These are phyloP conservation scores for Pisolithus thermaeus DNA, from an alignment of 1,284 basidiomycete species.

Conservation along the genomic window DNA sequence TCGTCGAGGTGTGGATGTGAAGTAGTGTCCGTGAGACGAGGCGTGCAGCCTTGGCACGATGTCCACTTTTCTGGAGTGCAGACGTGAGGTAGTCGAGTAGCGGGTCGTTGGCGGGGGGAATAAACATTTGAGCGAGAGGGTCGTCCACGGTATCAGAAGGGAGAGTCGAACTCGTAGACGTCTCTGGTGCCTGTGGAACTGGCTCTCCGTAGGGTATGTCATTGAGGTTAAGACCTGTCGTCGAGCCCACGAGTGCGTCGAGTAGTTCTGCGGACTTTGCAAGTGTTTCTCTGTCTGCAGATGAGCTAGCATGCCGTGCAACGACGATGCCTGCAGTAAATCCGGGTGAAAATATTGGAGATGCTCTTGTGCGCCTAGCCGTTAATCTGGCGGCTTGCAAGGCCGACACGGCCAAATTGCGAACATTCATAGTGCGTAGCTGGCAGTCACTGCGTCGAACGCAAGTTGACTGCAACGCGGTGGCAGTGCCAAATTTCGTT, in stretches of 20 bases:
- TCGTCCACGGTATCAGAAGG: not conserved
- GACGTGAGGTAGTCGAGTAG: constrained; percentile 70
- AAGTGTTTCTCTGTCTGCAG: constrained; percentile 3
- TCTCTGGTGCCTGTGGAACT: not conserved
- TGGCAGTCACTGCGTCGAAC: not conserved
- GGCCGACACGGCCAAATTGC: not conserved
- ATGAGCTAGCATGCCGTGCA: constrained; percentile 2
- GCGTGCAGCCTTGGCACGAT: constrained; percentile 59
- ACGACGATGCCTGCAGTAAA: not conserved
- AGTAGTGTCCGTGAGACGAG: constrained; percentile 58
- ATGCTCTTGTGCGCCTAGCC: not conserved
- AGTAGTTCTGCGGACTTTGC: not conserved
- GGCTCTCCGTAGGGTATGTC: not conserved
- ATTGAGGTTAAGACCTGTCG: constrained; percentile 1
- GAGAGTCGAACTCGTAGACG: not conserved
- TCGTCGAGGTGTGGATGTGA: constrained; percentile 69
- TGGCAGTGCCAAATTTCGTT: not conserved
- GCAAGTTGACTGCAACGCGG: not conserved
- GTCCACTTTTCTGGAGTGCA: constrained; percentile 61
- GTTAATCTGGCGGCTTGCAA: not conserved
- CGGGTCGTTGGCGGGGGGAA: constrained; percentile 75
- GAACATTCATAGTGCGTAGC: not conserved
- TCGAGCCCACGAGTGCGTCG: constrained; percentile 3
- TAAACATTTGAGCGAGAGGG: constrained; percentile 31
- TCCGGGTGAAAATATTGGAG: not conserved